A percentile compares a stretch with the other conserved stretches of the same genome.
Evolutionary conservation across 306 rosid species (phyloP).

Genomic region (Dicorynia guianensis): DNA sequence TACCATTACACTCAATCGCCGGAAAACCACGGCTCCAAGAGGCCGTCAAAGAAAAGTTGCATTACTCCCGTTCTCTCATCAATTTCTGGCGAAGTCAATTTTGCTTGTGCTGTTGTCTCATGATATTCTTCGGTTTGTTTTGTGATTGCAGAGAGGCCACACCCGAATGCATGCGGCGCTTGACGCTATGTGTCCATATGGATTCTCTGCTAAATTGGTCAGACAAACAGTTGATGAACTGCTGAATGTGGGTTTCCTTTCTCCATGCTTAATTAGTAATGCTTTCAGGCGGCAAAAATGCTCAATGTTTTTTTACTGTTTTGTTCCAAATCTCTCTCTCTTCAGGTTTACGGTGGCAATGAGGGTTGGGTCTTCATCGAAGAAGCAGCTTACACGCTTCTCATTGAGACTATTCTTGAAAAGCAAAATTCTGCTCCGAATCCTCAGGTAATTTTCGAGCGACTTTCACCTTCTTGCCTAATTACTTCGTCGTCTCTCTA

Average conservation of each 20-base stretch:
- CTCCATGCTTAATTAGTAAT: background rate
- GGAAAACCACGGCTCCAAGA: background rate
- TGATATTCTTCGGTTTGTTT: background rate
- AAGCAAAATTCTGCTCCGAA: conserved; percentile 18
- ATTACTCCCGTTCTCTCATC: background rate
- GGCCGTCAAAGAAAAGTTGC: conserved; percentile 2
- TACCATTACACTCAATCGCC: too few species aligned
- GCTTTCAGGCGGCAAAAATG: too few species aligned
- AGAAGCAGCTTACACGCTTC: conserved; percentile 50
- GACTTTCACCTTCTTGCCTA: background rate
- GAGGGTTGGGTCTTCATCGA: conserved; percentile 67
- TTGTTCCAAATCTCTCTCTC: background rate
- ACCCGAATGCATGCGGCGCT: conserved; percentile 67
- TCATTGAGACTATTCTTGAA: conserved; percentile 53
- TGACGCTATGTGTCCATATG: conserved; percentile 57
- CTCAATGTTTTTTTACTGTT: too few species aligned
- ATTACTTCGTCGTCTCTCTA: too few species aligned
- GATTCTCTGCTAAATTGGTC: conserved; percentile 45
- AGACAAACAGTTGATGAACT: conserved; percentile 45
- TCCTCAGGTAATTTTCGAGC: conserved; percentile 26
- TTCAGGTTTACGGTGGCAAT: conserved; percentile 59
- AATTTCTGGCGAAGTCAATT: background rate
- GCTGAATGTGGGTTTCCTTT: conserved; percentile 45
- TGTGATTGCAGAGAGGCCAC: conserved; percentile 20
- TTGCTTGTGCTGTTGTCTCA: background rate